Evolutionary conservation across 2,329 filamentous ascomycete species (phyloP).

Genomic region (Apiospora rasikravindrae): DNA sequence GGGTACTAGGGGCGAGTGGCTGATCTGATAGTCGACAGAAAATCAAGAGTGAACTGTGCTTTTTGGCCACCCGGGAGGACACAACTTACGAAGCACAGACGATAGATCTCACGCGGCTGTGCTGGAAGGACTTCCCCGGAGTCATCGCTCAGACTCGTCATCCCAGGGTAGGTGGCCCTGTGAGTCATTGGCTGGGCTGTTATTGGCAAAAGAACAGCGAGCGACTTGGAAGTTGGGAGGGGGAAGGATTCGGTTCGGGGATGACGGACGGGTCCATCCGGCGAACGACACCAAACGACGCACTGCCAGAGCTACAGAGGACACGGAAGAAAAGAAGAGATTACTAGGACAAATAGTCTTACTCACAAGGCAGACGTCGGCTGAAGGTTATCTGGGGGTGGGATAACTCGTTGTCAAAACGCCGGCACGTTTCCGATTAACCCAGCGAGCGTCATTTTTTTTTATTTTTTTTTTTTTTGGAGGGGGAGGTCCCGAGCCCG

Average conservation of each 20-base stretch:
- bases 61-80: not conserved
- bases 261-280: conserved; percentile 10
- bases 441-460: not conserved
- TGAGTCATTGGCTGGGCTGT: not conserved
- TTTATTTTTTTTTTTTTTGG: not conserved
- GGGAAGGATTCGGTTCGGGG: not conserved
- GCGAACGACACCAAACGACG: not conserved
- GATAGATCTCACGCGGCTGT: not conserved
- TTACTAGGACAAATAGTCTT: not conserved
- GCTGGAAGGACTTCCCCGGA: not conserved
- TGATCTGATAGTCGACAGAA: not conserved
- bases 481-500: not conserved
- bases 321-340: not conserved
- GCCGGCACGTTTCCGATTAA: conserved; percentile 16
- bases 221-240: not conserved
- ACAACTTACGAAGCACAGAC: not conserved
- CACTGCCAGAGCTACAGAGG: not conserved
- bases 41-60: not conserved
- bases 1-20: not conserved
- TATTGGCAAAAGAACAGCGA: not conserved
- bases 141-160: conserved; percentile 1
- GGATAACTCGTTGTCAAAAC: conserved; percentile 6
- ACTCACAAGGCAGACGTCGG: conserved; percentile 14
- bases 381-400: not conserved
- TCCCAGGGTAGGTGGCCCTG: not conserved